A percentile compares a stretch with the other conserved stretches of the same genome.
phyloP scores from a whole-genome alignment of 768 basidiomycete species.

The Tricholoma bakamatsutake region DNA sequence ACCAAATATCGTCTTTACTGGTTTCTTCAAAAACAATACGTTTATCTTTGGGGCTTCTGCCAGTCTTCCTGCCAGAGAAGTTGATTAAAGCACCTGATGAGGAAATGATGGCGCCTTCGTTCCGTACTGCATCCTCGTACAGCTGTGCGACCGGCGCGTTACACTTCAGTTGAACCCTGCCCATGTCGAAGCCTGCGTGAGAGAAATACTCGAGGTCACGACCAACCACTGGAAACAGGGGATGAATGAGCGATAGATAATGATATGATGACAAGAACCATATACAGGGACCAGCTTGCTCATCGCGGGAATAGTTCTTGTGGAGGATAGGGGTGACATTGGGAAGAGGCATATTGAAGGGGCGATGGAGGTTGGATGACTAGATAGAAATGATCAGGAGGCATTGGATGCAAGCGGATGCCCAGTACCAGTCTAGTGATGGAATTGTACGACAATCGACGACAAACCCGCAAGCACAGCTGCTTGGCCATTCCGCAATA shows the following conservation, averaged over 20 bases:
- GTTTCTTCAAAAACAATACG: constrained; percentile 98
- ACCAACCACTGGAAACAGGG: constrained; percentile 63
- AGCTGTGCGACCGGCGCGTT: constrained; percentile 86
- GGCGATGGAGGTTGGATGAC: constrained; percentile 14
- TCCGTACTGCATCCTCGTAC: constrained; percentile 97
- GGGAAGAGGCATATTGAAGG: constrained; percentile 59
- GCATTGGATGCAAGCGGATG: constrained; percentile 3
- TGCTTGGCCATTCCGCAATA: constrained; percentile 33
- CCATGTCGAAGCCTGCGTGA: constrained; percentile 98
- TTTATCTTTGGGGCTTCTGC: constrained; percentile 97
- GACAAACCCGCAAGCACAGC: constrained; percentile 15
- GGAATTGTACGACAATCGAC: neutral
- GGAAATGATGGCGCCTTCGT: constrained; percentile 98
- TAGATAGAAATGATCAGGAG: constrained; percentile 13
- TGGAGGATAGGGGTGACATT: constrained; percentile 88
- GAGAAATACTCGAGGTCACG: constrained; percentile 96
- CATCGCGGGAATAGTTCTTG: constrained; percentile 72
- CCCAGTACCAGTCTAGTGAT: neutral
- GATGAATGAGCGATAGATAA: constrained; percentile 2
- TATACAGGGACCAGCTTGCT: constrained; percentile 55
- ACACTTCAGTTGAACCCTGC: constrained; percentile 92
- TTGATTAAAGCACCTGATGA: constrained; percentile 96
- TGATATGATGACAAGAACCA: constrained; percentile 4
- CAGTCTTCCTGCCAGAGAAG: constrained; percentile 99
- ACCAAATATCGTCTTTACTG: constrained; percentile 97